These are phyloP conservation scores for Solanum piurae DNA, from an alignment of 257 asterid genomes.

Conservation along the genomic window DNA sequence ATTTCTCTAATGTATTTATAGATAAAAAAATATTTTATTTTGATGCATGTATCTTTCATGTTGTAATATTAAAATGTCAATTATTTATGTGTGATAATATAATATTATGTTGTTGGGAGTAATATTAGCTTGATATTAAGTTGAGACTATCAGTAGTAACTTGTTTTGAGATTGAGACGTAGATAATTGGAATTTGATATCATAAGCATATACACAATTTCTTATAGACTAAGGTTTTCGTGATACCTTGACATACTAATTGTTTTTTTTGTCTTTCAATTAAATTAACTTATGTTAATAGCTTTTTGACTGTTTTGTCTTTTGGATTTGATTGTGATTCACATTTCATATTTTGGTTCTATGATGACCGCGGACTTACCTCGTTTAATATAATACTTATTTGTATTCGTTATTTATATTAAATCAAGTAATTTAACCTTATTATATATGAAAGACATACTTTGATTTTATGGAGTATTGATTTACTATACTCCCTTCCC, in stretches of 20 bases:
- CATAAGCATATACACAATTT: background rate
- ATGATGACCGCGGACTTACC: background rate
- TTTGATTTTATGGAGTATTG: background rate
- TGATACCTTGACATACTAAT: background rate
- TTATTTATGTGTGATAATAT: background rate
- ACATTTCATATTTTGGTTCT: background rate
- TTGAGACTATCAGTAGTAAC: background rate
- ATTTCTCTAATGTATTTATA: background rate
- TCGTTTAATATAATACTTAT: background rate
- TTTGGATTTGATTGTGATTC: background rate
- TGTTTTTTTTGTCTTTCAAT: background rate
- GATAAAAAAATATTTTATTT: background rate
- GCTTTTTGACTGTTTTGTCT: background rate
- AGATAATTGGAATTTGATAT: background rate
- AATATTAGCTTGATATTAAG: background rate
- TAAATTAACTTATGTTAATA: background rate
- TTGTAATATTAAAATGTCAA: background rate
- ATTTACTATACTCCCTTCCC: background rate
- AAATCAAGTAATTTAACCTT: background rate
- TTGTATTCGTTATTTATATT: background rate
- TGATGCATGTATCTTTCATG: background rate
- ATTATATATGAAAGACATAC: background rate
- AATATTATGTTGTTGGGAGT: background rate
- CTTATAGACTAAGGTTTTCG: background rate
- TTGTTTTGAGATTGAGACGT: background rate